Evolutionary conservation across 192 early-diverging fungal genomes (phyloP).

Genomic region (Paraglomus brasilianum): DNA sequence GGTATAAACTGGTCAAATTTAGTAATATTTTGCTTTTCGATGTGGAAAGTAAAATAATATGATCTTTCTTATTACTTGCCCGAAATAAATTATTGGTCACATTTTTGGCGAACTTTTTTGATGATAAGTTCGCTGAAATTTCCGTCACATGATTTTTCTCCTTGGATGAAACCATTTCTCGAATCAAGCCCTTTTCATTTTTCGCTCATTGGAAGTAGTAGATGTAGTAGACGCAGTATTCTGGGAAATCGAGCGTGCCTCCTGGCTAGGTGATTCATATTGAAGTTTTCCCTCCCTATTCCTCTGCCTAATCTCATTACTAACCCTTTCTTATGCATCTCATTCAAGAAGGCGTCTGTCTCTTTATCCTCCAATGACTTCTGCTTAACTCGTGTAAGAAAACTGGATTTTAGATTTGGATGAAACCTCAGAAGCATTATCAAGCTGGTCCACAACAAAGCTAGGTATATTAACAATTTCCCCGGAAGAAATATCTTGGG

Average conservation of each 20-base stretch:
- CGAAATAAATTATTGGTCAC: no score
- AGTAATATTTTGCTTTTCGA: no score
- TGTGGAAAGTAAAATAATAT: no score
- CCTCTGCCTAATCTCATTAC: background rate
- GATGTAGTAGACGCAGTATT: slow-evolving; percentile 2
- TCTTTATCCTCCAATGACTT: slow-evolving; percentile 11
- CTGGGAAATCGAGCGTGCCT: slow-evolving; percentile 10
- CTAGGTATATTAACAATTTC: slow-evolving; percentile 9
- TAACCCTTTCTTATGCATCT: background rate
- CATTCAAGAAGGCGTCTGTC: background rate
- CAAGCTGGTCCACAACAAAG: background rate
- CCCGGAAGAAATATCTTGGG: no score
- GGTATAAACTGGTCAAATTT: no score
- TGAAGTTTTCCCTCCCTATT: background rate
- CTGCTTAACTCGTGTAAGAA: background rate
- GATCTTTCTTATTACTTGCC: no score
- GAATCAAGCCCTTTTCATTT: slow-evolving; percentile 9
- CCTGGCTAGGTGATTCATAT: slow-evolving; percentile 7
- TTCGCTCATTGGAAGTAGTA: background rate
- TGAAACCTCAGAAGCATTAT: slow-evolving; percentile 18
- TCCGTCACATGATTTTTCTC: slow-evolving; percentile 13
- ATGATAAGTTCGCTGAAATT: background rate
- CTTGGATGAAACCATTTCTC: slow-evolving; percentile 6
- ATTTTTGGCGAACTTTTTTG: no score
- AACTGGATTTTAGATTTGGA: slow-evolving; percentile 13